Evolutionary conservation across 1,284 basidiomycete species (phyloP).

Genomic region (Moesziomyces globuligerus): DNA sequence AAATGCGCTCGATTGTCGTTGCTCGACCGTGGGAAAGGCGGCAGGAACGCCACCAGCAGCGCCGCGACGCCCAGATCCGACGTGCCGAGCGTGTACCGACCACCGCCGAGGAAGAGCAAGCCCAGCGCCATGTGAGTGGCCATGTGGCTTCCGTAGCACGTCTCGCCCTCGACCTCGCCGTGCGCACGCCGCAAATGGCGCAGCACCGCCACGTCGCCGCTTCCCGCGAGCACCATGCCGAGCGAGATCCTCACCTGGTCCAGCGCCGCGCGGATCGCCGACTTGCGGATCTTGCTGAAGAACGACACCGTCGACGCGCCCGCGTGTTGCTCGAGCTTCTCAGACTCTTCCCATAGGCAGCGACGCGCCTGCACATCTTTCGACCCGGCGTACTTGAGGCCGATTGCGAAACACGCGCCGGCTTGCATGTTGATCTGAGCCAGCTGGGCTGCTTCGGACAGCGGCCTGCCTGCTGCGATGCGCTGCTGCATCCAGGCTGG

Average conservation of each 20-base stretch:
- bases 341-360: slow-evolving; percentile 82
- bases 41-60: slow-evolving; percentile 85
- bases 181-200: slow-evolving; percentile 88
- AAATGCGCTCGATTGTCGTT: slow-evolving; percentile 90
- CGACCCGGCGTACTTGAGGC: slow-evolving; percentile 86
- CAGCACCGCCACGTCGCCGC: slow-evolving; percentile 89
- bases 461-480: slow-evolving; percentile 68
- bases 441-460: slow-evolving; percentile 45
- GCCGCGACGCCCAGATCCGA: slow-evolving; percentile 90
- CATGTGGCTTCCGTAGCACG: slow-evolving; percentile 85
- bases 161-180: slow-evolving; percentile 76
- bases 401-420: slow-evolving; percentile 89
- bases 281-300: slow-evolving; percentile 69
- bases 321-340: slow-evolving; percentile 72
- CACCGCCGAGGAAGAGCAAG: slow-evolving; percentile 90
- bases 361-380: slow-evolving; percentile 76
- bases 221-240: slow-evolving; percentile 93
- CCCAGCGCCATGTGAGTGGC: slow-evolving; percentile 92
- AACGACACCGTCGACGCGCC: slow-evolving; percentile 67
- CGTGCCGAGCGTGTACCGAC: slow-evolving; percentile 88
- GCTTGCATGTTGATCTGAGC: slow-evolving; percentile 68
- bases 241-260: slow-evolving; percentile 86
- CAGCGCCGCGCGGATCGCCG: slow-evolving; percentile 86
- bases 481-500: slow-evolving; percentile 75
- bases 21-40: slow-evolving; percentile 73